Base-by-base conservation (phyloP, 495 filamentous ascomycete species). In the Penicillium antarcticum region DNA sequence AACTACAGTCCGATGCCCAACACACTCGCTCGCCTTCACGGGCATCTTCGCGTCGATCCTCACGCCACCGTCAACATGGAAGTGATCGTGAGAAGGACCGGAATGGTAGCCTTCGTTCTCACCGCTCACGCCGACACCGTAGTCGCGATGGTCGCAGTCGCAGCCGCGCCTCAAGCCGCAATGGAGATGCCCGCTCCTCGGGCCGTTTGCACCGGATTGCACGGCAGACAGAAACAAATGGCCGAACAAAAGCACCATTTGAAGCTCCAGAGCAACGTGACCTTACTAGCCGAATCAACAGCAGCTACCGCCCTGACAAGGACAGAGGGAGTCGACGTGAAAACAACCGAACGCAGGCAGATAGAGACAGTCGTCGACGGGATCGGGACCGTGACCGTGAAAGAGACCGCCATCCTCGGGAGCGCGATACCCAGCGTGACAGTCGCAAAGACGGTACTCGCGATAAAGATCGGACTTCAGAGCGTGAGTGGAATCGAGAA, bases 1-100 rank as follows among this genome's bases (percentile, higher is more conserved):
- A 51, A 19, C 34, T 14, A 11, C 46, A 34, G n/a, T 23, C 40
- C 13, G 29, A 29, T 23, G 47, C 51, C n/a, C 70, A 70, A 14
- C 69, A 68, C 9, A 72, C 78, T n/a, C 67, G 75, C 13, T 84
- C 81, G 0, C 69, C 70, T 14, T 84, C 83, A 2, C 70, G 73
- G 0, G 68, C 67, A n/a, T 77, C 80, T 11, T 73, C 77, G 9
- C 73, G 75, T 42, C 69, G 72, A 17, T 77, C 76, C 21, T 72
- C 75, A 16, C 78, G 79, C 35, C 75, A 79, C 35, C 75, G 78
- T 43, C 74, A 78, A n/a, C 61, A 62, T 13, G 72, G 76, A 11
- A 60, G 58, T 48, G 63, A 67, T 11, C 54, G 74, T 29, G 80
- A 49, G 7, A 29, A 38, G 32, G 47, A 85, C 17, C 56, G 64